A percentile compares a stretch with the other conserved stretches of the same genome.
phyloP scores from a whole-genome alignment of 2,329 filamentous ascomycete genomes.

The Paracoccidioides brasiliensis region DNA sequence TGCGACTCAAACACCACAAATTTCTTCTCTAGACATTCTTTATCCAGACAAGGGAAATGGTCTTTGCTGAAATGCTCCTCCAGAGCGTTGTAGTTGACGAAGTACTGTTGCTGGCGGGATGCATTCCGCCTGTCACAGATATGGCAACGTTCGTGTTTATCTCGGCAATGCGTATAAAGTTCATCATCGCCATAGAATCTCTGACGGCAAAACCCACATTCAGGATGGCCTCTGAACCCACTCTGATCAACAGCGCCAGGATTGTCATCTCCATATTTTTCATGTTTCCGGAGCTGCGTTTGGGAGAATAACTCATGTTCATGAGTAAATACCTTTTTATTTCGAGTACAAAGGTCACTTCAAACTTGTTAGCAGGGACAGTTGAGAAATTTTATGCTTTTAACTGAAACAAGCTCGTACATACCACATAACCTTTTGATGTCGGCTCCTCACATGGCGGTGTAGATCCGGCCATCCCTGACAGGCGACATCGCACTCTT shows the following conservation, averaged over 20 bases:
- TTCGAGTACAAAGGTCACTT: conserved; percentile 73
- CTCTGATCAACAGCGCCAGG: conserved; percentile 85
- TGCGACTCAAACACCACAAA: conserved; percentile 94
- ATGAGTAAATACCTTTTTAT: conserved; percentile 98
- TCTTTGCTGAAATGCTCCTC: conserved; percentile 78
- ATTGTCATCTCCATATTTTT: conserved; percentile 79
- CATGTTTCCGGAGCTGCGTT: conserved; percentile 70
- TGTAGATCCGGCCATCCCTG: conserved; percentile 67
- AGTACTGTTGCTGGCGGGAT: conserved; percentile 71
- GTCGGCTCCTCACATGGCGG: conserved; percentile 65
- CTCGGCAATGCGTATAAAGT: conserved; percentile 81
- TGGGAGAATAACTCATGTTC: conserved; percentile 86
- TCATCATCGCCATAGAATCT: conserved; percentile 95
- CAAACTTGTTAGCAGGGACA: conserved; percentile 1
- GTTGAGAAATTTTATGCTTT: background rate
- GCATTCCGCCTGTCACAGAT: conserved; percentile 63
- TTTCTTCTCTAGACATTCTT: conserved; percentile 89
- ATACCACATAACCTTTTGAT: conserved; percentile 74
- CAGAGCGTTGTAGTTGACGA: conserved; percentile 71
- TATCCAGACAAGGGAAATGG: conserved; percentile 73
- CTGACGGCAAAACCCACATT: conserved; percentile 83
- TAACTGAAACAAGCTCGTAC: conserved; percentile 14
- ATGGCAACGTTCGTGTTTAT: conserved; percentile 90
- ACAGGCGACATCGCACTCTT: conserved; percentile 71
- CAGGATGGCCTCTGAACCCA: conserved; percentile 88